Conservation (phyloP, 306 rosid genomes). For the Prinsepia uniflora region DNA sequence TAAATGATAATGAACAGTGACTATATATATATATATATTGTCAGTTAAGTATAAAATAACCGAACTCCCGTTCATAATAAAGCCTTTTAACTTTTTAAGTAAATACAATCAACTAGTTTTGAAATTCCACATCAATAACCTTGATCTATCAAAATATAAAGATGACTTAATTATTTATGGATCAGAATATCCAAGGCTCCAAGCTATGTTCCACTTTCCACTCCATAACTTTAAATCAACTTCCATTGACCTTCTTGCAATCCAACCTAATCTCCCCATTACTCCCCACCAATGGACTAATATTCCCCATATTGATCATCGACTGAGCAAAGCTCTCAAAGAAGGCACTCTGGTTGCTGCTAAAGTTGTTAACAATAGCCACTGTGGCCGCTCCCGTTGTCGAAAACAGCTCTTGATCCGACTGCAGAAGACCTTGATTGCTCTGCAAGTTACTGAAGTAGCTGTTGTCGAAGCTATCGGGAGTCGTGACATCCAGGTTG, state of each 20-base stretch:
- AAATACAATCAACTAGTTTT: background rate
- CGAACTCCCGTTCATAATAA: no score
- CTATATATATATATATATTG: no score
- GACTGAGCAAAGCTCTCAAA: slow-evolving; percentile 53
- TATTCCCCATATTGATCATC: slow-evolving; percentile 74
- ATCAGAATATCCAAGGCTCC: no score
- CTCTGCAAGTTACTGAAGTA: slow-evolving; percentile 45
- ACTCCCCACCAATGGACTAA: slow-evolving; percentile 47
- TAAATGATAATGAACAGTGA: no score
- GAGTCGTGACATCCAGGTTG: slow-evolving; percentile 45
- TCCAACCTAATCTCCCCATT: slow-evolving; percentile 57
- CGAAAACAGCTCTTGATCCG: slow-evolving; percentile 57
- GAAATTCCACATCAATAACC: background rate
- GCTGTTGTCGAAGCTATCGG: slow-evolving; percentile 48
- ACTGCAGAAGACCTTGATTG: slow-evolving; percentile 48
- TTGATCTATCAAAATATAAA: background rate
- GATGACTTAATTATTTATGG: background rate
- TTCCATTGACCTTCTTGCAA: slow-evolving; percentile 60
- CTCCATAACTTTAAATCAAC: slow-evolving; percentile 20
- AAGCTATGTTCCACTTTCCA: background rate
- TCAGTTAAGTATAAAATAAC: no score
- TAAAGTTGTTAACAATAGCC: slow-evolving; percentile 50
- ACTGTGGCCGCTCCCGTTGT: slow-evolving; percentile 40
- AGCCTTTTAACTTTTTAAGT: background rate
- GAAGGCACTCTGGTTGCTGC: slow-evolving; percentile 48